Conservation (phyloP, 805 yeast genomes). For the Lachancea thermotolerans region DNA sequence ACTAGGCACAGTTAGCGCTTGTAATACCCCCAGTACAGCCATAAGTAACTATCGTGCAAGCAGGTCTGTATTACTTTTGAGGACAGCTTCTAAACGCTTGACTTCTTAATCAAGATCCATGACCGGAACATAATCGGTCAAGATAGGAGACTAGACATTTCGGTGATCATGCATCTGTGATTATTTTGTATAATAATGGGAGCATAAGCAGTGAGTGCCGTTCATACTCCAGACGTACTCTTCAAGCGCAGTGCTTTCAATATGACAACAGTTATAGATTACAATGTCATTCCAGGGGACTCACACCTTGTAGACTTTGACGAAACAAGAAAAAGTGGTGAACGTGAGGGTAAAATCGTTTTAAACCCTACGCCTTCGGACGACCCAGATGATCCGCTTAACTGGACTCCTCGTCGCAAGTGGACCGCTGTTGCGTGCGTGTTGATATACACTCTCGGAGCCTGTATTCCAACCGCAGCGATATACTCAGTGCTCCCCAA, state of each 20-base stretch:
- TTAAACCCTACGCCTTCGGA: conserved; percentile 61
- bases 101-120: background rate
- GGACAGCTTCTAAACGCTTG: background rate
- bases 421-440: conserved; percentile 40
- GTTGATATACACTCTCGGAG: conserved; percentile 38
- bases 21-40: too few relatives aligned
- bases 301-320: conserved; percentile 40
- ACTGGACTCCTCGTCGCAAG: conserved; percentile 50
- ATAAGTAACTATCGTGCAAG: background rate
- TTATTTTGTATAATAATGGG: background rate
- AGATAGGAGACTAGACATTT: background rate
- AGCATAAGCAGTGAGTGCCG: background rate
- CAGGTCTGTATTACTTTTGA: background rate
- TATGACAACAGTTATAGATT: conserved; percentile 20
- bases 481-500: conserved; percentile 38
- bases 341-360: conserved; percentile 36
- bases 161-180: background rate
- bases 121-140: background rate
- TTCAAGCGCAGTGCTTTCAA: background rate
- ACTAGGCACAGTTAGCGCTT: too few relatives aligned
- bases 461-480: conserved; percentile 44
- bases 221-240: too few relatives aligned
- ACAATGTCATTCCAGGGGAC: conserved; percentile 44
- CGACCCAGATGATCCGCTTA: conserved; percentile 65
- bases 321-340: conserved; percentile 28